Evolutionary conservation across 2,329 filamentous ascomycete genomes (phyloP).

Genomic region (Arthrobotrys musiformis): DNA sequence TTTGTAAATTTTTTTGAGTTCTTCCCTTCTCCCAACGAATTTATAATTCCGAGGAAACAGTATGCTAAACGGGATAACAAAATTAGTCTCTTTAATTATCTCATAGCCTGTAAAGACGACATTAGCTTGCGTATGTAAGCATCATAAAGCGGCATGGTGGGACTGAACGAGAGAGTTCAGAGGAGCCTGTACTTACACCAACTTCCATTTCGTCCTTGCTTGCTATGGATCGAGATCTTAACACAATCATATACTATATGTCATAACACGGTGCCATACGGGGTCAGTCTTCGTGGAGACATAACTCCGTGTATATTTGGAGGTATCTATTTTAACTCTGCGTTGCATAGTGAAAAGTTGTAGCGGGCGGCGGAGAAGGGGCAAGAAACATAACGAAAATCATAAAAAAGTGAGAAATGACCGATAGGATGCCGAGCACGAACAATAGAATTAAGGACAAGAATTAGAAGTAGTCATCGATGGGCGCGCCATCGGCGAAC

Average conservation of each 20-base stretch:
- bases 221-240: not conserved
- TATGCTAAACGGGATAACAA: not conserved
- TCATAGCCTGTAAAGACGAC: not conserved
- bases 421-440: too few relatives aligned
- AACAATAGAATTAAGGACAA: too few relatives aligned
- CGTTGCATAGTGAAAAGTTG: too few relatives aligned
- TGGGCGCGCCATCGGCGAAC: too few relatives aligned
- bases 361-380: too few relatives aligned
- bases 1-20: not conserved
- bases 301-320: too few relatives aligned
- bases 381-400: too few relatives aligned
- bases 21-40: slow-evolving; percentile 22
- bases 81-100: not conserved
- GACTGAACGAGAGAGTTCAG: not conserved
- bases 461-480: too few relatives aligned
- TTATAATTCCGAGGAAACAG: slow-evolving; percentile 6
- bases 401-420: too few relatives aligned
- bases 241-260: not conserved
- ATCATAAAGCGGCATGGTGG: not conserved
- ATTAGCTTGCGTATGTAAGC: not conserved
- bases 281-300: too few relatives aligned
- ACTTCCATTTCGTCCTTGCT: not conserved
- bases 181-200: not conserved
- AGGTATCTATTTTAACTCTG: too few relatives aligned
- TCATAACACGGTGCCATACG: not conserved